Evolutionary conservation across 148 eudicot species (phyloP), one percentile per base, ranked within the genome.

Genomic region (Nepenthes mirabilis): DNA sequence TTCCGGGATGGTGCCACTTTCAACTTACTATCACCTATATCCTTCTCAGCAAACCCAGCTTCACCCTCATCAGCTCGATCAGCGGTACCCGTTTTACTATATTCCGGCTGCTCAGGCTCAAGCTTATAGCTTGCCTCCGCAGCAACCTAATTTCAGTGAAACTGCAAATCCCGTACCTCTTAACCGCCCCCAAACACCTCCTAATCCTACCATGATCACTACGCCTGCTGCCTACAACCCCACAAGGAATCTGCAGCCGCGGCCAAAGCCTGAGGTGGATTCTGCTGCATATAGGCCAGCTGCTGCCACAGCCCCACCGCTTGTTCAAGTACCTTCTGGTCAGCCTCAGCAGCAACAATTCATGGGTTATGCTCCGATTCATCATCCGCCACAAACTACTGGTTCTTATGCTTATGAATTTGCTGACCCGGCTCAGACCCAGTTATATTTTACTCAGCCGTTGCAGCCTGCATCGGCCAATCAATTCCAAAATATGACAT

Each of bases 1-100:
- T 57, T 14, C 79, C 0, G 84, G 90, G 43, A 75, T 73, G 1
- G 66, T 85, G 59, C 88, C 96, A 12, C 49, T 78, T 23, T 35
- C 74, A 9, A 32, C 55, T 52, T 86, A 83, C 70, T 90, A 83
- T 65, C 81, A 77, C 2, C 56, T 90, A 37, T 90, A 90, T 57
- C 90, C 82, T 65, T 74, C 88, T 34, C 94, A 84, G 68, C 95
- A 86, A 47, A 69, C 59, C n/a, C 77, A 71, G 1, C 79, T 75
- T 59, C 84, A 74, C 33, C 75, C 70, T 43, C 78, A 70, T n/a
- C 53, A 60, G 4, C 57, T 78, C 3, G 80, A 81, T 47, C 87
- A 83, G 45, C 95, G 84, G 47, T 82, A 86, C 56, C 77, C 80
- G 1, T 75, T 86, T 34, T 80, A 82, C 63, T 86, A 79, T 55